These are phyloP conservation scores for Ceriops zippeliana DNA, from an alignment of 345 rosid genomes.

Conservation along the genomic window DNA sequence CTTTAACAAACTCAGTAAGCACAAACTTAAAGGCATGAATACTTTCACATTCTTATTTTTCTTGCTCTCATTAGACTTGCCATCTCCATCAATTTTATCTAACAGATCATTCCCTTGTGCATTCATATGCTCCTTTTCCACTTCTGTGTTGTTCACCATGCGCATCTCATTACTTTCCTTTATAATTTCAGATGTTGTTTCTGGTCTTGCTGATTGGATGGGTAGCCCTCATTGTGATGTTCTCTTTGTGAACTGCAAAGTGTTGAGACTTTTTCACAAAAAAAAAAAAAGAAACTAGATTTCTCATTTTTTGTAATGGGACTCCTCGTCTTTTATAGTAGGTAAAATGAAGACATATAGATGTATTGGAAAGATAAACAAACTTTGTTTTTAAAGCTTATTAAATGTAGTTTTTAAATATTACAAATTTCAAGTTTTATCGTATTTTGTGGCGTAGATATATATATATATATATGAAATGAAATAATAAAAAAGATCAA, in stretches of 20 bases:
- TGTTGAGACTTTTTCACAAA: too few species aligned
- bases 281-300: too few species aligned
- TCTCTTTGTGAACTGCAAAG: constrained; percentile 12
- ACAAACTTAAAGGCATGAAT: constrained; percentile 82
- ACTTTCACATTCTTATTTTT: constrained; percentile 68
- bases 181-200: constrained; percentile 26
- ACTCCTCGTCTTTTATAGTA: too few species aligned
- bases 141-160: constrained; percentile 39
- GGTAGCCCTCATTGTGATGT: constrained; percentile 18
- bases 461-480: too few species aligned
- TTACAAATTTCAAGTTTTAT: too few species aligned
- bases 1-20: constrained; percentile 79
- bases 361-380: too few species aligned
- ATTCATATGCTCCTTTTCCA: constrained; percentile 32
- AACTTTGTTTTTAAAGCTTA: too few species aligned
- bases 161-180: constrained; percentile 28
- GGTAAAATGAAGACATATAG: too few species aligned
- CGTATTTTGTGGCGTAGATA: too few species aligned
- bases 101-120: constrained; percentile 33
- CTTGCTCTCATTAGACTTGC: constrained; percentile 51
- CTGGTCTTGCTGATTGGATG: constrained; percentile 23
- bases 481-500: too few species aligned
- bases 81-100: constrained; percentile 48
- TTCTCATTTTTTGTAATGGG: too few species aligned
- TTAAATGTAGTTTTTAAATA: too few species aligned